Evolutionary conservation across 441 rosid genomes (phyloP).

Genomic region (Gossypium trilobum): DNA sequence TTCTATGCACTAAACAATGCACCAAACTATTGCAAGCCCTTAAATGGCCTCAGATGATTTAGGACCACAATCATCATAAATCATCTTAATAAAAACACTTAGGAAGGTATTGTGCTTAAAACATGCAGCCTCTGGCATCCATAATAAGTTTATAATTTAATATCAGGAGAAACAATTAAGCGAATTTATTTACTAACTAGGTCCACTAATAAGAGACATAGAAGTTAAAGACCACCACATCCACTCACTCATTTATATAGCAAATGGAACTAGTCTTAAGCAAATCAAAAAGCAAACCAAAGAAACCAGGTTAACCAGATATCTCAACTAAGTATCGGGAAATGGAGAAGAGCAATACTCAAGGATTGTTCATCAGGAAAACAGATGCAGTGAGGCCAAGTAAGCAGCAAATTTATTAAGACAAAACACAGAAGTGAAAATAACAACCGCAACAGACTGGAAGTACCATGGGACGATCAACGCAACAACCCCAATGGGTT

Average conservation of each 20-base stretch:
- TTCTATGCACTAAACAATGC: neutral
- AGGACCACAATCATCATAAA: neutral
- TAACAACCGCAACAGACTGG: neutral
- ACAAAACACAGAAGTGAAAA: neutral
- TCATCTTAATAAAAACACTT: neutral
- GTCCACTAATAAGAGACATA: neutral
- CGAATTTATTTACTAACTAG: neutral
- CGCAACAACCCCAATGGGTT: constrained; percentile 89
- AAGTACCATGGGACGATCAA: constrained; percentile 82
- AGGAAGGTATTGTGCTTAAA: neutral
- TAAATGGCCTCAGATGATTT: neutral
- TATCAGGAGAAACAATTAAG: neutral
- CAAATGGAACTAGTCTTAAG: neutral
- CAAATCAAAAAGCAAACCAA: neutral
- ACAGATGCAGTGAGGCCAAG: neutral
- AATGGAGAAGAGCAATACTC: neutral
- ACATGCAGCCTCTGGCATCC: neutral
- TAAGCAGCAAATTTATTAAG: neutral
- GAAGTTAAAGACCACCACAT: neutral
- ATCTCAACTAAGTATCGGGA: neutral
- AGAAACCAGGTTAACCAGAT: neutral
- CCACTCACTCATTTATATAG: neutral
- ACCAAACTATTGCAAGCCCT: neutral
- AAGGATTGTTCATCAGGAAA: neutral
- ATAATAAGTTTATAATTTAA: neutral